Percentiles rank a stretch among this genome's conserved stretches.
These are phyloP conservation scores for Euphorbia tirucalli DNA, from an alignment of 345 rosid species.

Conservation along the genomic window DNA sequence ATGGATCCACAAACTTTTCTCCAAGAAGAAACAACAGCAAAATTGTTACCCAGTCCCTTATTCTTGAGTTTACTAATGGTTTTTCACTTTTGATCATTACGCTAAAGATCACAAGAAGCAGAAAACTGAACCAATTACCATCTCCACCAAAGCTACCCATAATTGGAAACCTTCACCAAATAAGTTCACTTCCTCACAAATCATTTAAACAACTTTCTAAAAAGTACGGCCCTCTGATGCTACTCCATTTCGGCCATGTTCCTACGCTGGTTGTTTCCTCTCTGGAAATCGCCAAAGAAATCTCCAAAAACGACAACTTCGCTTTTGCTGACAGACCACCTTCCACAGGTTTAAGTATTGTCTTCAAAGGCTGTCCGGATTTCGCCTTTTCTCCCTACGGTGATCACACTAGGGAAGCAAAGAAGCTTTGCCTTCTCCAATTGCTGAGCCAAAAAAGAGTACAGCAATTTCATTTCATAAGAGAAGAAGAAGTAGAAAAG, in stretches of 20 bases:
- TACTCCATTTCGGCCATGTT: conserved; percentile 10
- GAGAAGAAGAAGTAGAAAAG: conserved; percentile 14
- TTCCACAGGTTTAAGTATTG: conserved; percentile 2
- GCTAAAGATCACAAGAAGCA: background rate
- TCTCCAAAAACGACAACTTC: conserved; percentile 17
- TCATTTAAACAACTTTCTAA: conserved; percentile 12
- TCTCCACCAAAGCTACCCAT: conserved; percentile 23
- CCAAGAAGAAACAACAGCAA: too few relatives aligned
- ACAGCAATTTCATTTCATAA: conserved; percentile 8
- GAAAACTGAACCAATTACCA: too few relatives aligned
- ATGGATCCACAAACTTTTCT: background rate
- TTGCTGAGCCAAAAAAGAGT: conserved; percentile 22
- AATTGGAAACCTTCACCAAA: conserved; percentile 30
- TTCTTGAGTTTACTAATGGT: background rate
- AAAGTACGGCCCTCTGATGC: conserved; percentile 30
- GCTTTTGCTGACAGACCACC: conserved; percentile 19
- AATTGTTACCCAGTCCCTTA: background rate
- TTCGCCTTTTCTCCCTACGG: conserved; percentile 22
- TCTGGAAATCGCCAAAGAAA: conserved; percentile 14
- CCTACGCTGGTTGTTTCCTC: conserved; percentile 31
- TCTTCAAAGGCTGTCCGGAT: conserved; percentile 15
- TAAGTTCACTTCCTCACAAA: conserved; percentile 15
- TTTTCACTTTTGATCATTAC: background rate
- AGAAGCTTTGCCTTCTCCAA: conserved; percentile 18
- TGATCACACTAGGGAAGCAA: conserved; percentile 24